Base-by-base conservation (phyloP, 257 asterid genomes). In the Sherardia arvensis region DNA sequence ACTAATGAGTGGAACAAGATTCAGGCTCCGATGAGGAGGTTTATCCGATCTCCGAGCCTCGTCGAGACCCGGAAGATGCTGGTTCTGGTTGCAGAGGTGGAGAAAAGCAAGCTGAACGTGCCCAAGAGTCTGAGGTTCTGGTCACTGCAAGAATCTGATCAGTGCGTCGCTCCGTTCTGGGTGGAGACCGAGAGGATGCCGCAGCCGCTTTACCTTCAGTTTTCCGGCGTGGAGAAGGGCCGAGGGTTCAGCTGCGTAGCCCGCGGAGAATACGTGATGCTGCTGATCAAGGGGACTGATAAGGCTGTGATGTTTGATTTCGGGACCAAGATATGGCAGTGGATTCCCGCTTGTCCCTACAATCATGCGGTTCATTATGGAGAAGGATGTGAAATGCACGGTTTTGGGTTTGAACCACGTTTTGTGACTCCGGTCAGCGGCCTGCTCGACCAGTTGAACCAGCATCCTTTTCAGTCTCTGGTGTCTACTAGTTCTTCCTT, bases 131-230 rank as follows among this genome's bases (percentile, higher is more conserved):
- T 92, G 76, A 71, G 97, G 76, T 73, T 92, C 14, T 92, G 99
- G 99, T 62, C 73, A 2, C 73, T 92, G 30, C 95, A 87, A 26
- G 91, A n/a, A n/a, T n/a, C n/a, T n/a, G n/a, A 38, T 7, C 40
- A 84, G 5, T 77, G 93, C 49, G 87, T n/a, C n/a, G 90, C 36
- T 68, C 76, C 0, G 26, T 59, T 76, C n/a, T 92, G 97, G 97
- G 82, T 80, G 57, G 99, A 92, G 83, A 84, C 81, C 0, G 97
- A 92, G 76, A 85, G 99, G 38, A 92, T 92, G 99, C 99, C 99
- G 53, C 96, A 84, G 70, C 99, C 87, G 65, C 78, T 92, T 15
- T 92, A 79, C 66, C 71, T 71, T 14, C 86, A 89, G 70, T 89
- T 92, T 56, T 83, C 82, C 7, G 91, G 89, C 61, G 38, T 80